Evolutionary conservation across 352 stramenopile species (phyloP).

Genomic region (Phytophthora pseudosyringae): DNA sequence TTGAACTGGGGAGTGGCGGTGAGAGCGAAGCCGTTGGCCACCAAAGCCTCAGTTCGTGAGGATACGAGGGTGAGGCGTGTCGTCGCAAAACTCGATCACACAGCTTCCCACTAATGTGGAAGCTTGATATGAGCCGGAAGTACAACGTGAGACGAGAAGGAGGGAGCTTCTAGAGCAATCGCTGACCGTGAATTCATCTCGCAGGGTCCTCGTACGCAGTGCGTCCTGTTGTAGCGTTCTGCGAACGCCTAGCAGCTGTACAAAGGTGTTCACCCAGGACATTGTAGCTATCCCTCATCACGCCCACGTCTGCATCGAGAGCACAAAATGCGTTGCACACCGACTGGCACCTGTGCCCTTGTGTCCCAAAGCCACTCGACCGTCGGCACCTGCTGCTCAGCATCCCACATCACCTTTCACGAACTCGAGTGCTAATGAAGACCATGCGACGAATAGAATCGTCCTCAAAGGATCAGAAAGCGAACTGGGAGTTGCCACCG

Average conservation of each 20-base stretch:
- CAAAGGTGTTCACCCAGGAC: conserved; percentile 27
- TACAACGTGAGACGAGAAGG: conserved; percentile 3
- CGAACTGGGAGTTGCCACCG: conserved; percentile 16
- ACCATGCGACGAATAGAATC: conserved; percentile 1
- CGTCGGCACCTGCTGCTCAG: conserved; percentile 17
- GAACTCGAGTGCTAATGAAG: conserved; percentile 21
- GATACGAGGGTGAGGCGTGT: not conserved
- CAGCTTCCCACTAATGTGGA: conserved; percentile 17
- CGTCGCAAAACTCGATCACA: not conserved
- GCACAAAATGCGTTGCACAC: not conserved
- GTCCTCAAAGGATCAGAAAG: not conserved
- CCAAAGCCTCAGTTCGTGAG: conserved; percentile 1
- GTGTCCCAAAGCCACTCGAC: conserved; percentile 18
- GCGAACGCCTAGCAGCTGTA: conserved; percentile 12
- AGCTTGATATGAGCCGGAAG: conserved; percentile 25
- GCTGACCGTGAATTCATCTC: not conserved
- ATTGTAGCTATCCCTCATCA: conserved; percentile 26
- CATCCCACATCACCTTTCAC: not conserved
- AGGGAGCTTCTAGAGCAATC: not conserved
- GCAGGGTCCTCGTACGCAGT: conserved; percentile 12
- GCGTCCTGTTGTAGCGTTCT: conserved; percentile 32
- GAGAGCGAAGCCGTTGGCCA: conserved; percentile 1
- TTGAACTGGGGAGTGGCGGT: conserved; percentile 37
- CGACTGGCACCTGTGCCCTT: conserved; percentile 1
- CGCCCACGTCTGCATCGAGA: conserved; percentile 2